These are phyloP conservation scores for Chlamydomonas reinhardtii DNA, from an alignment of 163 green algal species.

Conservation along the genomic window DNA sequence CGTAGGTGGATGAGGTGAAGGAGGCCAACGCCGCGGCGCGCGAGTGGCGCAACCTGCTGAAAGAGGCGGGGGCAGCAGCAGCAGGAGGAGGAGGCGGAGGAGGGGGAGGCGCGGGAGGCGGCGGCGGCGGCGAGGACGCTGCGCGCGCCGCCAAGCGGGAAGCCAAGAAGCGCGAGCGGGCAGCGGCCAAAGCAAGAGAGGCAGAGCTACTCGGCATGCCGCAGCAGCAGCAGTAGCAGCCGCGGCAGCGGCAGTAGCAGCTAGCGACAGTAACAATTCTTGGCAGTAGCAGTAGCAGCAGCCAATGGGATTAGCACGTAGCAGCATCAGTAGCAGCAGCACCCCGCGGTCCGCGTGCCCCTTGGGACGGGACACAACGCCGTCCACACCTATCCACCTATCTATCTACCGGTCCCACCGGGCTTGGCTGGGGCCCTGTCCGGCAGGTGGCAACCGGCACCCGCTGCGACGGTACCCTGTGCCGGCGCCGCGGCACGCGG, in stretches of 20 bases:
- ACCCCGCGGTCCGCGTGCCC: too few species aligned
- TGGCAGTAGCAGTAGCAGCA: too few species aligned
- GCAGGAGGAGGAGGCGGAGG: background rate
- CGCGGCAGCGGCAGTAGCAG: background rate
- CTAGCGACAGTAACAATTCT: background rate
- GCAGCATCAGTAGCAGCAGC: too few species aligned
- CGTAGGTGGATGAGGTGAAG: conserved; percentile 36
- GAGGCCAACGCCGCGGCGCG: conserved; percentile 37
- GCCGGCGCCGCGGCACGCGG: too few species aligned
- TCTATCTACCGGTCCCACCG: too few species aligned
- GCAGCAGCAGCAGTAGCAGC: conserved; percentile 21
- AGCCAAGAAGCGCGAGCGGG: conserved; percentile 21
- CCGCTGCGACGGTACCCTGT: too few species aligned
- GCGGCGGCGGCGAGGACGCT: conserved; percentile 9
- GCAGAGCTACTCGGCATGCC: conserved; percentile 48
- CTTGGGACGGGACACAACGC: too few species aligned
- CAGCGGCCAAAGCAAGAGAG: conserved; percentile 37
- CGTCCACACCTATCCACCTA: too few species aligned
- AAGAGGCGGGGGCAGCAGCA: background rate
- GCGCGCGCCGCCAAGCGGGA: conserved; percentile 40
- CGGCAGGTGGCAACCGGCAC: too few species aligned
- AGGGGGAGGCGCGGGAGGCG: background rate
- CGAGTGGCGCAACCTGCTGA: conserved; percentile 36
- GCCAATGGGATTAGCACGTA: too few species aligned
- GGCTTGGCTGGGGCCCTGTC: too few species aligned